Percentiles rank a stretch among this genome's conserved stretches.
Conservation (phyloP, 2,329 filamentous ascomycete genomes). For the Chalaropsis thielavioides region DNA sequence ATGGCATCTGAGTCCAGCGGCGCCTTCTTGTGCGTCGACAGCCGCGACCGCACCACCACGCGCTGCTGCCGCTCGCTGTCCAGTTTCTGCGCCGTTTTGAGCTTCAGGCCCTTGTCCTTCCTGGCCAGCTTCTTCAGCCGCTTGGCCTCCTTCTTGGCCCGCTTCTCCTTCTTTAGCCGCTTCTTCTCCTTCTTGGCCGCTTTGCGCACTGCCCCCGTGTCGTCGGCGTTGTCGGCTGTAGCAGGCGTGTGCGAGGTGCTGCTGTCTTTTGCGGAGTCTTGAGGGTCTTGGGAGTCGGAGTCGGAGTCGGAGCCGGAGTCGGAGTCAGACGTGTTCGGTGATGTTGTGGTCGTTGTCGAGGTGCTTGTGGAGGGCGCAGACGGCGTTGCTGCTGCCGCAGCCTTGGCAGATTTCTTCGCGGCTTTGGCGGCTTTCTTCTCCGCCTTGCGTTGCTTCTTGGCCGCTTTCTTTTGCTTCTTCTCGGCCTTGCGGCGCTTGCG, state of each 20-base stretch:
- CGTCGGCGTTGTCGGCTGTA: not conserved
- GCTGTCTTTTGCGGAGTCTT: not conserved
- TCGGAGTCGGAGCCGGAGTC: not conserved
- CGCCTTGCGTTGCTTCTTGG: slow-evolving; percentile 13
- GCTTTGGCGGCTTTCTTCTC: slow-evolving; percentile 8
- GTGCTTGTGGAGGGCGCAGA: not conserved
- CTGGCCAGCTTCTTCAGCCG: slow-evolving; percentile 10
- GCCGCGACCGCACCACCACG: slow-evolving; percentile 15
- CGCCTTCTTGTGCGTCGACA: slow-evolving; percentile 13
- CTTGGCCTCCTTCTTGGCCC: slow-evolving; percentile 5
- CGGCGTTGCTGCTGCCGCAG: not conserved
- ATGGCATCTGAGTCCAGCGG: slow-evolving; percentile 16
- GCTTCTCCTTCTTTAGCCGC: slow-evolving; percentile 12
- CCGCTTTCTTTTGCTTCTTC: slow-evolving; percentile 13
- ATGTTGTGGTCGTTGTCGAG: not conserved
- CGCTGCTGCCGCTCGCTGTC: slow-evolving; percentile 6
- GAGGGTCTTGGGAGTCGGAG: not conserved
- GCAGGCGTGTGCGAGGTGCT: not conserved
- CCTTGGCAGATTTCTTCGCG: not conserved
- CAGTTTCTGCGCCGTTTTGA: slow-evolving; percentile 3
- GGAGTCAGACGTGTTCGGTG: not conserved
- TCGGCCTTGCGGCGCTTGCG: slow-evolving; percentile 11
- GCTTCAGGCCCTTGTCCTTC: slow-evolving; percentile 11
- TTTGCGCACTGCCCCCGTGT: not conserved
- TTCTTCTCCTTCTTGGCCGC: slow-evolving; percentile 15